These are phyloP conservation scores for Eimeria zaria DNA, from an alignment of 169 alveolate species.

Conservation along the genomic window DNA sequence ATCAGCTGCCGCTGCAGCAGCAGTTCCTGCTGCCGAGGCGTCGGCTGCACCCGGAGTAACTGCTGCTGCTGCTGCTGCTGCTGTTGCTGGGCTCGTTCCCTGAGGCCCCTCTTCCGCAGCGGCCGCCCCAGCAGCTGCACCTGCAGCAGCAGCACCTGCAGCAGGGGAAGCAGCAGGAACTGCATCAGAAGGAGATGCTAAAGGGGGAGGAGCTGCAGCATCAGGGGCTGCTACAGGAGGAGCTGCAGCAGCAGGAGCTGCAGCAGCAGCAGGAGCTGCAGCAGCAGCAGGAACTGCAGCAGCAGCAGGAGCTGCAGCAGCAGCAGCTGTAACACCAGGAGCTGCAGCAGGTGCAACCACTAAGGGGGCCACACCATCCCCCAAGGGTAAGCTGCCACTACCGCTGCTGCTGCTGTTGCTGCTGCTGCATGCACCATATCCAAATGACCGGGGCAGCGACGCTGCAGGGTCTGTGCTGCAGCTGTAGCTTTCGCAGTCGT, in stretches of 20 bases:
- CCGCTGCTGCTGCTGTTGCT: slow-evolving; percentile 25
- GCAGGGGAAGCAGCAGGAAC: not conserved
- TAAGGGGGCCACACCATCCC: not conserved
- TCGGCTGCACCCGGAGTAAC: not conserved
- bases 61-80: not conserved
- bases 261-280: not conserved
- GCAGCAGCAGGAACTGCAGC: not conserved
- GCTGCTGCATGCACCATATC: not conserved
- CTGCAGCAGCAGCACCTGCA: not conserved
- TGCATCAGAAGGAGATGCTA: not conserved
- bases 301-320: not conserved
- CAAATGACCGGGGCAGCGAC: not conserved
- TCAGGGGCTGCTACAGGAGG: too few species aligned
- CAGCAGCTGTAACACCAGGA: not conserved
- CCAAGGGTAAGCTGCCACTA: not conserved
- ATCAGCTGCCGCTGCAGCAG: not conserved
- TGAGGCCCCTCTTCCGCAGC: not conserved
- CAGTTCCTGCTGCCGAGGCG: not conserved
- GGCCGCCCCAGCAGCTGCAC: not conserved
- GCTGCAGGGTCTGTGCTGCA: slow-evolving; percentile 7
- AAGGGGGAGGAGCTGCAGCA: not conserved
- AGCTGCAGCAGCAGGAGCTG: too few species aligned
- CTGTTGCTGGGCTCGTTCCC: not conserved
- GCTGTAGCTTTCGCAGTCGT: not conserved
- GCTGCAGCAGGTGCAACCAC: not conserved